These are phyloP conservation scores for Cytospora leucostoma DNA, from an alignment of 2,329 filamentous ascomycete species.

Conservation along the genomic window DNA sequence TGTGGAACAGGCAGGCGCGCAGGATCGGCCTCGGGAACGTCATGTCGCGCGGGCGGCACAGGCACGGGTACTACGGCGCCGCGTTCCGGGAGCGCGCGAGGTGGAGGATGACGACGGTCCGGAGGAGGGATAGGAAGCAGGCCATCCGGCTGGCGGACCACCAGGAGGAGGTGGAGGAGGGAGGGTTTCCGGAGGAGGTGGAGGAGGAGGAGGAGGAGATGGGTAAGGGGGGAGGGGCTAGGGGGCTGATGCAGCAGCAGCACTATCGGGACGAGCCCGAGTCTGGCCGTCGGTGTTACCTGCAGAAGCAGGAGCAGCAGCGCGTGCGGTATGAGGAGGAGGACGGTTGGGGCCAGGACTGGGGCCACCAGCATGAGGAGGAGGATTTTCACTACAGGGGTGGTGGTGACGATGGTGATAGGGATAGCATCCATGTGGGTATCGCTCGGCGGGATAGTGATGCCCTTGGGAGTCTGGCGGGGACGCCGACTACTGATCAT, in stretches of 20 bases:
- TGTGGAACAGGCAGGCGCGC: conserved; percentile 57
- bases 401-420: conserved; percentile 14
- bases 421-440: conserved; percentile 15
- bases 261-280: conserved; percentile 29
- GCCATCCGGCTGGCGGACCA: conserved; percentile 48
- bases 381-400: conserved; percentile 17
- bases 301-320: no score
- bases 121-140: conserved; percentile 39
- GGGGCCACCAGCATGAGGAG: conserved; percentile 31
- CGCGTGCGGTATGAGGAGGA: neutral
- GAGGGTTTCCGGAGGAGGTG: conserved; percentile 18
- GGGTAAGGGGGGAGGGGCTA: conserved; percentile 26
- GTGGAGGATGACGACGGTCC: conserved; percentile 36
- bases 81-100: conserved; percentile 37
- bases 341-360: conserved; percentile 28
- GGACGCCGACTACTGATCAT: conserved; percentile 48
- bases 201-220: conserved; percentile 29
- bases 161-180: conserved; percentile 31
- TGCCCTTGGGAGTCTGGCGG: conserved; percentile 50
- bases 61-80: conserved; percentile 52
- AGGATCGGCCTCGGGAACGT: conserved; percentile 53
- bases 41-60: conserved; percentile 47
- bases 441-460: conserved; percentile 47
- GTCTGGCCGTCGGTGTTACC: neutral
- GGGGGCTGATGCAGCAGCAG: conserved; percentile 24